Percentiles rank a stretch among this genome's conserved stretches.
Conservation (phyloP, 768 basidiomycete genomes). For the Suillus lakei region DNA sequence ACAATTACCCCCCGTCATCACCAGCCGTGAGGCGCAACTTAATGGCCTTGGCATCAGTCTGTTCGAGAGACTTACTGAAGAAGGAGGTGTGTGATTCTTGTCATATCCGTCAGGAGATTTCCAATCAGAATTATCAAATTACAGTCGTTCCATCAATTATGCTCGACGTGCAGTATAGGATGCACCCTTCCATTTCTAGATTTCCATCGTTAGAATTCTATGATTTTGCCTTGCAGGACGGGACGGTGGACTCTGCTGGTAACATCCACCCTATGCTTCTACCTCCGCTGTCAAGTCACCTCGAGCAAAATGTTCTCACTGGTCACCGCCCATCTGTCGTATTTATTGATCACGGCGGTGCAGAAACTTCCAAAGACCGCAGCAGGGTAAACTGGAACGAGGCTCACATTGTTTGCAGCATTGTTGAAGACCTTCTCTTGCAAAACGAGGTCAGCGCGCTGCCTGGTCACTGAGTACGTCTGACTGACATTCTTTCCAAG, state of each 20-base stretch:
- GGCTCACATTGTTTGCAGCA: slow-evolving; percentile 73
- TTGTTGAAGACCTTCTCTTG: slow-evolving; percentile 82
- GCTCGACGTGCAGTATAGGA: slow-evolving; percentile 94
- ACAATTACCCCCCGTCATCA: slow-evolving; percentile 89
- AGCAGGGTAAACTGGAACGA: slow-evolving; percentile 83
- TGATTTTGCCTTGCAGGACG: slow-evolving; percentile 67
- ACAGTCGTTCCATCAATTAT: slow-evolving; percentile 86
- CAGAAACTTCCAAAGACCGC: slow-evolving; percentile 68
- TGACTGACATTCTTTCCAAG: slow-evolving; percentile 37
- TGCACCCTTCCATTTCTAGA: slow-evolving; percentile 89
- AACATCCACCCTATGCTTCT: slow-evolving; percentile 51
- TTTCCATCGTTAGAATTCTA: slow-evolving; percentile 92
- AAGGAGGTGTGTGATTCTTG: slow-evolving; percentile 62
- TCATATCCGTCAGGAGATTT: slow-evolving; percentile 5
- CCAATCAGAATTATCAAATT: slow-evolving; percentile 15
- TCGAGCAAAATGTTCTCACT: slow-evolving; percentile 40
- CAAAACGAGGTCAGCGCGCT: slow-evolving; percentile 68
- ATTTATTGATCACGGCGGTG: slow-evolving; percentile 80
- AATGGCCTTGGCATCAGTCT: slow-evolving; percentile 80
- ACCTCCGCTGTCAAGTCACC: slow-evolving; percentile 66
- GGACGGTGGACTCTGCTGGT: slow-evolving; percentile 64
- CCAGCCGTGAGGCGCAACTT: slow-evolving; percentile 72
- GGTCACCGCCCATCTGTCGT: slow-evolving; percentile 65
- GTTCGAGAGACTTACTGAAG: slow-evolving; percentile 88
- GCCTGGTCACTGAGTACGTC: slow-evolving; percentile 4